These are phyloP conservation scores for Centaurea solstitialis DNA, from an alignment of 129 eudicot species.

Conservation along the genomic window DNA sequence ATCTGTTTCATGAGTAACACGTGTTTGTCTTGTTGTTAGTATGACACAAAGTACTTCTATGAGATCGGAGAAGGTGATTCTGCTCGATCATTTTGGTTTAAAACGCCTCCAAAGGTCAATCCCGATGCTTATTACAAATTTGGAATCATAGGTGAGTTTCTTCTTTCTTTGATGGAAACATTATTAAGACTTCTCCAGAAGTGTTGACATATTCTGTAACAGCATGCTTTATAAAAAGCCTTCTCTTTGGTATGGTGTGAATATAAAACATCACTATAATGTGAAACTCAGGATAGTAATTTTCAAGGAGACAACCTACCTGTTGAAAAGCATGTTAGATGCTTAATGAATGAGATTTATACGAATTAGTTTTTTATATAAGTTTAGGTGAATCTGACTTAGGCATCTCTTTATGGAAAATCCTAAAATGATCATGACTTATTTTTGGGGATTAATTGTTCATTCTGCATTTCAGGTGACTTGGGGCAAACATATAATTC, in stretches of 20 bases:
- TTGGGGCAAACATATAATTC: conserved; percentile 96
- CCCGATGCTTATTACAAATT: conserved; percentile 87
- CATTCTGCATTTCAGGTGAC: conserved; percentile 62
- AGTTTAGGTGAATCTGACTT: not conserved
- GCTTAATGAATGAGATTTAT: not conserved
- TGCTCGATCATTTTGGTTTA: conserved; percentile 81
- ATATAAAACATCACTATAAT: too few relatives aligned
- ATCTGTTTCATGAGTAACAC: conserved; percentile 9
- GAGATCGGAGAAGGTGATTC: conserved; percentile 78
- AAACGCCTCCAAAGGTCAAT: conserved; percentile 77
- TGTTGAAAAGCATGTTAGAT: not conserved
- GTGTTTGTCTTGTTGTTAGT: conserved; percentile 35
- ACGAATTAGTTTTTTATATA: not conserved
- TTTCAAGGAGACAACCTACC: not conserved
- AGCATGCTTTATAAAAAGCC: not conserved
- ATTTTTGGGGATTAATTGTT: not conserved
- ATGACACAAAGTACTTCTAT: conserved; percentile 83
- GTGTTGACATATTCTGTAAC: not conserved
- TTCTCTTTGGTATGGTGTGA: not conserved
- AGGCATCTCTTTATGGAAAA: not conserved
- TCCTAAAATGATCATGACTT: not conserved
- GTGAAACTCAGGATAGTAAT: not conserved
- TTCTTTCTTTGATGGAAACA: conserved; percentile 5
- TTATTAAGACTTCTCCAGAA: not conserved
- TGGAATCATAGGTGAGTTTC: conserved; percentile 76